phyloP scores from a whole-genome alignment of 139 green algal species.

The Chlamydomonas incerta region DNA sequence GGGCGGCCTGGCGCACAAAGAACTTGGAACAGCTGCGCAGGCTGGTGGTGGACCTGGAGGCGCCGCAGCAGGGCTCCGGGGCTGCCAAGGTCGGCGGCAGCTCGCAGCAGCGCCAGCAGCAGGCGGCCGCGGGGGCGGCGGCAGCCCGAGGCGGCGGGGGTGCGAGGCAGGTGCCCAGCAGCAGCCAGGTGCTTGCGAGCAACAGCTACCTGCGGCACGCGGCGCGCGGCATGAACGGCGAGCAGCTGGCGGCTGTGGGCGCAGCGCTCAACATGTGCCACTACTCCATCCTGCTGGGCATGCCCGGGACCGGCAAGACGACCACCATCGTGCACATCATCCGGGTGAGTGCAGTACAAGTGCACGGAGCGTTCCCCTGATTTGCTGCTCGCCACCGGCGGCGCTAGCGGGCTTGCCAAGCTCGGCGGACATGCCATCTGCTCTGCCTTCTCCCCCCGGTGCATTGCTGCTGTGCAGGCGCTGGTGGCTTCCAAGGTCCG shows the following conservation, averaged over 20 bases:
- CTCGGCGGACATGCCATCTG: not conserved
- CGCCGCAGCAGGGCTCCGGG: constrained; percentile 38
- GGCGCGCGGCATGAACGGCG: constrained; percentile 67
- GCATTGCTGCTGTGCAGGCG: too few relatives aligned
- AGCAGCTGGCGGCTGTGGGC: constrained; percentile 77
- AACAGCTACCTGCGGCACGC: constrained; percentile 39
- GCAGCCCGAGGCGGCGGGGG: too few relatives aligned
- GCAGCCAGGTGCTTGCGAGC: not conserved
- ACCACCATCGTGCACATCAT: constrained; percentile 72
- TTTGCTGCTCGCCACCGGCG: too few relatives aligned
- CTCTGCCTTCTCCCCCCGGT: too few relatives aligned
- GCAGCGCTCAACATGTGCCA: constrained; percentile 72
- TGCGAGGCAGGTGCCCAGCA: not conserved
- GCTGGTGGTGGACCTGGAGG: constrained; percentile 72
- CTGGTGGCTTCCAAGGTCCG: constrained; percentile 65
- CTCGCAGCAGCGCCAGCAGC: constrained; percentile 14
- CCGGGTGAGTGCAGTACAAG: not conserved
- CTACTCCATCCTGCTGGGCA: constrained; percentile 91
- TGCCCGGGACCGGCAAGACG: constrained; percentile 89
- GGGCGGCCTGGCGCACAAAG: too few relatives aligned
- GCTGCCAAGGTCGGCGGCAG: not conserved
- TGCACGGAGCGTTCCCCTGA: too few relatives aligned
- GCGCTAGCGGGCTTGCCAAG: too few relatives aligned
- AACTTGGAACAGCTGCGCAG: constrained; percentile 53
- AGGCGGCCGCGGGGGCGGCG: too few relatives aligned